Percentiles rank a stretch among this genome's conserved stretches.
Conservation (phyloP, 192 early-diverging fungal genomes). For the Polychytrium aggregatum region DNA sequence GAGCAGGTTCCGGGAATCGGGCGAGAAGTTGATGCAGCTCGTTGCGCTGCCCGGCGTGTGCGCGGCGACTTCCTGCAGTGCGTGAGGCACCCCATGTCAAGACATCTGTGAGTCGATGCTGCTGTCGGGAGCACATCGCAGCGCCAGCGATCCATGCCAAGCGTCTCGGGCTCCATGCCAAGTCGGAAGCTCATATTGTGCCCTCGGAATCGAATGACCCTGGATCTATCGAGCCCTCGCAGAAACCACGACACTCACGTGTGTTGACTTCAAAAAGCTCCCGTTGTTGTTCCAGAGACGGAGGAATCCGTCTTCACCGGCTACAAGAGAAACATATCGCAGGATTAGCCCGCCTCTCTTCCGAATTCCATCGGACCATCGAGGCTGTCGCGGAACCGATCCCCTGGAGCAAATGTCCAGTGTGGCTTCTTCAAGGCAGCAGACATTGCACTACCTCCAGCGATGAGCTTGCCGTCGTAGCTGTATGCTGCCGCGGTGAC, state of each 20-base stretch:
- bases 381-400: too few relatives aligned
- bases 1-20: constrained; percentile 51
- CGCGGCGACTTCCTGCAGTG: constrained; percentile 49
- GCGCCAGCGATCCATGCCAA: too few relatives aligned
- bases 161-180: too few relatives aligned
- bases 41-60: constrained; percentile 59
- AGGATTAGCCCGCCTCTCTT: too few relatives aligned
- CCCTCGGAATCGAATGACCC: too few relatives aligned
- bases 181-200: too few relatives aligned
- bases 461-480: constrained; percentile 56
- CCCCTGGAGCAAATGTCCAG: too few relatives aligned
- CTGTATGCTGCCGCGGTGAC: constrained; percentile 65
- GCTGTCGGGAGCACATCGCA: too few relatives aligned
- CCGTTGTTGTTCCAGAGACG: constrained; percentile 65
- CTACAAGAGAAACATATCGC: constrained; percentile 19
- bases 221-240: not conserved
- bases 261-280: constrained; percentile 46
- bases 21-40: constrained; percentile 57
- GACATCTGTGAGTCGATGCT: too few relatives aligned
- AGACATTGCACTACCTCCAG: constrained; percentile 26
- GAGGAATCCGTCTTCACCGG: constrained; percentile 63
- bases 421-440: not conserved
- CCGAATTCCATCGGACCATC: too few relatives aligned
- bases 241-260: constrained; percentile 29
- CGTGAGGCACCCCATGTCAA: not conserved